Conservation (phyloP, 2,329 filamentous ascomycete genomes). For the Penicillium aurantiogriseum region DNA sequence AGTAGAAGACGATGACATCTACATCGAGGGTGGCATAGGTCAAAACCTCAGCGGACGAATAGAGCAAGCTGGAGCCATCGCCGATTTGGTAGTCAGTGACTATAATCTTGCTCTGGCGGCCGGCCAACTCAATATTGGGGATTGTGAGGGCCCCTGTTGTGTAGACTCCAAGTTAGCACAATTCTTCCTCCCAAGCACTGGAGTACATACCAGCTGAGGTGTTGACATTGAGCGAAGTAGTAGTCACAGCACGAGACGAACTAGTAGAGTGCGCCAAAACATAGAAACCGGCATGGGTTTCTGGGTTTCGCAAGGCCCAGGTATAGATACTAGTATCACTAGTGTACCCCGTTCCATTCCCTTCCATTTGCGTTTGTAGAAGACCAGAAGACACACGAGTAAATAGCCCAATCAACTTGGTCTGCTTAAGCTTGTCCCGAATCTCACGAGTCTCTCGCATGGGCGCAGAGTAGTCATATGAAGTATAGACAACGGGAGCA, state of each 20-base stretch:
- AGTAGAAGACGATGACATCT: slow-evolving; percentile 51
- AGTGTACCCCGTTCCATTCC: slow-evolving; percentile 54
- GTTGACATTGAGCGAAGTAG: slow-evolving; percentile 49
- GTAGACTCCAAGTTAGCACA: slow-evolving; percentile 14
- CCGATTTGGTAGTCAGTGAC: slow-evolving; percentile 55
- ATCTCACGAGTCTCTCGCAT: slow-evolving; percentile 56
- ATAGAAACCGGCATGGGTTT: slow-evolving; percentile 52
- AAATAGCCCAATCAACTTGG: slow-evolving; percentile 56
- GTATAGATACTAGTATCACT: slow-evolving; percentile 46
- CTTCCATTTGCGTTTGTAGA: slow-evolving; percentile 54
- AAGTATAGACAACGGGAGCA: slow-evolving; percentile 51
- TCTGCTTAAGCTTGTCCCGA: slow-evolving; percentile 54
- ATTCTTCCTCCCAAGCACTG: neutral
- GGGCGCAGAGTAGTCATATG: slow-evolving; percentile 50
- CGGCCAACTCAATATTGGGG: slow-evolving; percentile 51
- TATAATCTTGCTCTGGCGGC: slow-evolving; percentile 55
- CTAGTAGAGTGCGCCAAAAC: slow-evolving; percentile 50
- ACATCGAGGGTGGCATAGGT: slow-evolving; percentile 44
- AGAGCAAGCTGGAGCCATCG: slow-evolving; percentile 46
- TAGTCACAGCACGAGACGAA: slow-evolving; percentile 45
- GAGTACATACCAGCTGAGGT: slow-evolving; percentile 48
- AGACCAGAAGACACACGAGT: slow-evolving; percentile 53
- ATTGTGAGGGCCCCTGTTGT: slow-evolving; percentile 24
- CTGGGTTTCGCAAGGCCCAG: slow-evolving; percentile 54
- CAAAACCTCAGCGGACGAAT: slow-evolving; percentile 53